These are phyloP conservation scores for Cladorrhinum sp. DNA, from an alignment of 2,329 filamentous ascomycete genomes.

Conservation along the genomic window DNA sequence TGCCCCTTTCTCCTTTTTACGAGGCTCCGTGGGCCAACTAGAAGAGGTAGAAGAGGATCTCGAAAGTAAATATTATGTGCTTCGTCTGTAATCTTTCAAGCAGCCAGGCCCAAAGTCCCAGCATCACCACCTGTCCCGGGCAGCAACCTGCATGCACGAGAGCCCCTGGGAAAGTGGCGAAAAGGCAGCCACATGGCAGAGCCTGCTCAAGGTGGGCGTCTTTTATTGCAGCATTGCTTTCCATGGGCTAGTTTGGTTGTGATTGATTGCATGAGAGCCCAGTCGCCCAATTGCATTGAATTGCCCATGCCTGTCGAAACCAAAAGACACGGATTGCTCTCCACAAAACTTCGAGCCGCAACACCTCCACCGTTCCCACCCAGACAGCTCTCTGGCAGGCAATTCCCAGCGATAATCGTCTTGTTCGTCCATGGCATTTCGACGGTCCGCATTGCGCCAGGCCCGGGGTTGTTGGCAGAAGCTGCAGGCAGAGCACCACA, in stretches of 20 bases:
- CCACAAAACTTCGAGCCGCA: constrained; percentile 1
- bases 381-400: constrained; percentile 4
- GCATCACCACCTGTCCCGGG: neutral
- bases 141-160: neutral
- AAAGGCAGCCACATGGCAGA: constrained; percentile 18
- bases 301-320: constrained; percentile 22
- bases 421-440: constrained; percentile 4
- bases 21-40: neutral
- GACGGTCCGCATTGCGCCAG: constrained; percentile 5
- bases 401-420: constrained; percentile 6
- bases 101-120: neutral
- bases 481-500: constrained; percentile 11
- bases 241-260: constrained; percentile 1
- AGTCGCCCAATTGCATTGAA: constrained; percentile 19
- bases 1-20: neutral
- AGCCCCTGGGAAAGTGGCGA: neutral
- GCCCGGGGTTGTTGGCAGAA: neutral
- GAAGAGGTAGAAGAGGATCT: neutral
- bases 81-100: neutral
- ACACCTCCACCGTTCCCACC: neutral
- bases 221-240: constrained; percentile 4
- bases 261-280: constrained; percentile 16
- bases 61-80: neutral
- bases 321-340: constrained; percentile 11
- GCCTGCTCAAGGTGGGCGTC: constrained; percentile 7